These are phyloP conservation scores for Bacidia rubella DNA, from an alignment of 495 filamentous ascomycete species.

Conservation along the genomic window DNA sequence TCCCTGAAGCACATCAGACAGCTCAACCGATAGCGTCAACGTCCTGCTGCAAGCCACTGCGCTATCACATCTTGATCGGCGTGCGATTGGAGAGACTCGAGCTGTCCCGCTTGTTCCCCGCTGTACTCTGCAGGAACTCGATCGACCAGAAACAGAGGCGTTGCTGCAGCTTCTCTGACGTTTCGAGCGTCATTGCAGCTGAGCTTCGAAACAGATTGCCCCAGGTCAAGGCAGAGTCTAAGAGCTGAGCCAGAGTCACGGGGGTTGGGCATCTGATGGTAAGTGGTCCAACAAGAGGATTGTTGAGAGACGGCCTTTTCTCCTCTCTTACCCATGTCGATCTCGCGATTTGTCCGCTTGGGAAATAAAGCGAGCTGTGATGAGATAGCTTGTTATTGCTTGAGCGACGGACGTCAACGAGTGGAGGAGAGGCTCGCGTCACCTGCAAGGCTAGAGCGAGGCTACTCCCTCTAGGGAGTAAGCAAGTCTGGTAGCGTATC, in stretches of 20 bases:
- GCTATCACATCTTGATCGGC: constrained; percentile 2
- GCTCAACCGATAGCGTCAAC: constrained; percentile 6
- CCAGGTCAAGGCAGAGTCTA: not conserved
- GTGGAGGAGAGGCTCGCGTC: constrained; percentile 3
- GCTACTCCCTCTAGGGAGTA: not conserved
- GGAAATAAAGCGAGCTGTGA: not conserved
- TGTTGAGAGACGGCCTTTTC: not conserved
- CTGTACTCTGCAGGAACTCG: not conserved
- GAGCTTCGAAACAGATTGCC: not conserved
- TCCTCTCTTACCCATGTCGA: not conserved
- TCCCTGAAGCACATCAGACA: constrained; percentile 6
- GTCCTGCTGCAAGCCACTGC: constrained; percentile 4
- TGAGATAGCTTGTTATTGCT: constrained; percentile 3
- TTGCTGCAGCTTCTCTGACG: constrained; percentile 2
- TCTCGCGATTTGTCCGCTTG: constrained; percentile 5
- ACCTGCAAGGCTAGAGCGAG: not conserved
- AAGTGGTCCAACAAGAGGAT: not conserved
- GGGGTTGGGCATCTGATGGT: not conserved
- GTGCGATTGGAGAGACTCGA: constrained; percentile 1
- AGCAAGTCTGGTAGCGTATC: not conserved
- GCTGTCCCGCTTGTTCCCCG: constrained; percentile 5
- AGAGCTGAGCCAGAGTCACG: not conserved
- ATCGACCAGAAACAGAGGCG: not conserved
- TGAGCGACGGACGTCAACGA: constrained; percentile 1
- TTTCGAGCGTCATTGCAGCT: not conserved